Evolutionary conservation across 2,329 filamentous ascomycete species (phyloP).

Genomic region (Calonectria fujianensis): DNA sequence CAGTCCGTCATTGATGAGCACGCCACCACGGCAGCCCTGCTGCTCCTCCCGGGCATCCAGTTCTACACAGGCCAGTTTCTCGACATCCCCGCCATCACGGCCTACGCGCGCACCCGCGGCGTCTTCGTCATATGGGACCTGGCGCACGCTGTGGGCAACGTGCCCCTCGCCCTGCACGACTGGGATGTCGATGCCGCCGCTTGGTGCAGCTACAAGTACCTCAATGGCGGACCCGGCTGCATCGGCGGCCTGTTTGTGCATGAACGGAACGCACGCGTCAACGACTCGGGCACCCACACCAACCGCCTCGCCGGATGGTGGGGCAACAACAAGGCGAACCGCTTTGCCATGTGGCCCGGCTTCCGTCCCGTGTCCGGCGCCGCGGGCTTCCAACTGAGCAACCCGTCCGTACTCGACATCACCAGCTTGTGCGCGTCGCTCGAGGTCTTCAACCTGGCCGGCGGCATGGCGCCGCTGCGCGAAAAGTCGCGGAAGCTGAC

Average conservation of each 20-base stretch:
- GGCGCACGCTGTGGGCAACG: slow-evolving; percentile 88
- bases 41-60: slow-evolving; percentile 88
- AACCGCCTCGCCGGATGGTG: slow-evolving; percentile 87
- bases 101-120: slow-evolving; percentile 80
- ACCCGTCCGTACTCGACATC: slow-evolving; percentile 83
- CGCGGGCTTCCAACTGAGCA: slow-evolving; percentile 85
- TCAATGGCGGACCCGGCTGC: slow-evolving; percentile 86
- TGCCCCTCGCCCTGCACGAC: slow-evolving; percentile 83
- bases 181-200: slow-evolving; percentile 91
- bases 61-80: slow-evolving; percentile 91
- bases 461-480: slow-evolving; percentile 76
- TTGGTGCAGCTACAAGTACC: slow-evolving; percentile 94
- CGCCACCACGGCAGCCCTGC: slow-evolving; percentile 79
- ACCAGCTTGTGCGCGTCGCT: slow-evolving; percentile 82
- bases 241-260: slow-evolving; percentile 88
- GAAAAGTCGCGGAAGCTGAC: slow-evolving; percentile 76
- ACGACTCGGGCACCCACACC: slow-evolving; percentile 67
- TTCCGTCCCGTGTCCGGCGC: slow-evolving; percentile 86
- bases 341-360: slow-evolving; percentile 85
- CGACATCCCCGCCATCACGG: slow-evolving; percentile 84
- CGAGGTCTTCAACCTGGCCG: slow-evolving; percentile 71
- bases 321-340: slow-evolving; percentile 81
- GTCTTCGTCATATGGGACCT: slow-evolving; percentile 88
- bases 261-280: slow-evolving; percentile 77
- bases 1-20: slow-evolving; percentile 83